A percentile compares a stretch with the other conserved stretches of the same genome.
Conservation (phyloP, 2,329 filamentous ascomycete genomes). For the Conoideocrella luteorostrata region DNA sequence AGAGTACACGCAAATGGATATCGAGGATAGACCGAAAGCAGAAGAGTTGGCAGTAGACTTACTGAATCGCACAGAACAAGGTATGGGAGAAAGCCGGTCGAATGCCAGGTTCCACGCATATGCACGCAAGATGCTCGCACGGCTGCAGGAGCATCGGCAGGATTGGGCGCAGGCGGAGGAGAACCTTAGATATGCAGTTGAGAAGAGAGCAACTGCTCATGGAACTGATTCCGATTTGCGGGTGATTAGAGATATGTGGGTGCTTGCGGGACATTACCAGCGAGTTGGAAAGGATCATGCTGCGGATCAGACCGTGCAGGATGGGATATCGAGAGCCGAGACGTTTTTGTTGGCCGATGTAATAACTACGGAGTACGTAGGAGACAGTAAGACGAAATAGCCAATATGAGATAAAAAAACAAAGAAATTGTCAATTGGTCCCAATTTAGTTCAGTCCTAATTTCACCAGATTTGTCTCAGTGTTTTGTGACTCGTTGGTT, state of each 20-base stretch:
- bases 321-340: constrained; percentile 27
- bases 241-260: constrained; percentile 33
- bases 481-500: no score
- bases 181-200: constrained; percentile 26
- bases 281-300: constrained; percentile 21
- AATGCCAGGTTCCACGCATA: constrained; percentile 31
- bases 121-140: constrained; percentile 31
- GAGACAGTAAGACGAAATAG: no score
- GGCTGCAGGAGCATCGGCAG: constrained; percentile 25
- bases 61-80: constrained; percentile 20
- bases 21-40: constrained; percentile 24
- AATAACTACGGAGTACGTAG: no score
- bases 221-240: constrained; percentile 27
- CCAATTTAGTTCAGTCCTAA: no score
- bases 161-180: constrained; percentile 26
- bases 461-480: no score
- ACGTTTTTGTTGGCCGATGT: no score
- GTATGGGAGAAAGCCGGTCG: constrained; percentile 16
- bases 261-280: constrained; percentile 27
- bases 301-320: constrained; percentile 21
- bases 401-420: no score
- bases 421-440: no score
- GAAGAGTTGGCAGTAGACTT: constrained; percentile 24
- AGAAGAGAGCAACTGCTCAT: constrained; percentile 29
- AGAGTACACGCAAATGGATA: constrained; percentile 33